Evolutionary conservation across 495 filamentous ascomycete genomes (phyloP), one percentile per base, ranked within the genome.

Genomic region (Clavariopsis aquatica): DNA sequence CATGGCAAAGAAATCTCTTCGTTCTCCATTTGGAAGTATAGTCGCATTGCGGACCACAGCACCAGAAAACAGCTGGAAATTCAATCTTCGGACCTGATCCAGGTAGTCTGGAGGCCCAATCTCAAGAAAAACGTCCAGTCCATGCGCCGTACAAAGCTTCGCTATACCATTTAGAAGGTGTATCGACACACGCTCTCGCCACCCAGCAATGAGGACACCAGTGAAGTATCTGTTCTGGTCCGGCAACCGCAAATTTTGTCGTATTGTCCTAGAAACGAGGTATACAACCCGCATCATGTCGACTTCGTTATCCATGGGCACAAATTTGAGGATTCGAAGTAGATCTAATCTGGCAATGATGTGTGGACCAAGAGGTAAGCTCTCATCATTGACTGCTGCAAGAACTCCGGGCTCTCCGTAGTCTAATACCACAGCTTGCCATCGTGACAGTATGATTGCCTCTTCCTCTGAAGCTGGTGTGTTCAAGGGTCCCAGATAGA

Each of bases 141-240:
- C 78, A 45, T 81, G 71, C 0, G 66, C 59, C 45, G 64, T 60
- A 28, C 83, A 60, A 2, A 75, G 59, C 52, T 78, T 70, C 1
- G 79, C 65, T 2, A 83, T 46, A 22, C 65, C 72, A 43, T 71
- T 73, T 41, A 78, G 70, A n/a, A 80, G 56, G 1, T 68, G 68
- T 8, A 72, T 66, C 17, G 72, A 59, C 29, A 79, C 67, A 15
- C 68, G 61, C 19, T 70, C 67, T 43, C 81, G 74, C 81, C 80
- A 85, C 27, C 80, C 80, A 17, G 79, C 79, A 28, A 85, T 60
- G 12, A 85, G 65, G 20, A 84, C 72, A 3, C 82, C 81, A 29
- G 74, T 78, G 52, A 83, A 79, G 1, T 64, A 55, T 49, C 52
- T 64, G 15, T 53, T 36, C 23, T 27, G 36, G 41, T 65, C 49